Evolutionary conservation across 2,329 filamentous ascomycete genomes (phyloP).

Genomic region (Claviceps monticola): DNA sequence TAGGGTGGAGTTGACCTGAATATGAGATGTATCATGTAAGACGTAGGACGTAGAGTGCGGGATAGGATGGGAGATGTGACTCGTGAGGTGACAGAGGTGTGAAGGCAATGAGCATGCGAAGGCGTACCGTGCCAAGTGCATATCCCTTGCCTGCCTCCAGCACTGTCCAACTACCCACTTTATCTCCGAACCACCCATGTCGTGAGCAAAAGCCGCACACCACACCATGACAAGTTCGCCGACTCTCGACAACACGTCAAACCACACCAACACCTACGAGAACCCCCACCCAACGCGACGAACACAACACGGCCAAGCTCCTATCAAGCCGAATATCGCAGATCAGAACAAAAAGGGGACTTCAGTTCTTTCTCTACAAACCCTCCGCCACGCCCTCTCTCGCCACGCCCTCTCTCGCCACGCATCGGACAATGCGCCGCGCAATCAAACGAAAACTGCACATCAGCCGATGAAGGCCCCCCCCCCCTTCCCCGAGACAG

Average conservation of each 20-base stretch:
- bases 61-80: too few relatives aligned
- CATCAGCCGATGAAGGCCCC: constrained; percentile 17
- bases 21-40: too few relatives aligned
- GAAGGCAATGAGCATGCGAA: not conserved
- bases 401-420: not conserved
- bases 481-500: not conserved
- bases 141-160: not conserved
- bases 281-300: not conserved
- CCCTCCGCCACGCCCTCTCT: not conserved
- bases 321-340: not conserved
- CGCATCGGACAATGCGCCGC: constrained; percentile 16
- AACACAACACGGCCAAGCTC: not conserved
- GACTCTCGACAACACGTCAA: too few relatives aligned
- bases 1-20: too few relatives aligned
- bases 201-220: too few relatives aligned
- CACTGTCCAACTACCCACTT: too few relatives aligned
- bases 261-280: too few relatives aligned
- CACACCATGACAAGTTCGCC: too few relatives aligned
- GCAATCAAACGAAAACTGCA: constrained; percentile 7
- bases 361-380: too few relatives aligned
- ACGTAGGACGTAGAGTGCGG: too few relatives aligned
- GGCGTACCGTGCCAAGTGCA: not conserved
- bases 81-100: not conserved
- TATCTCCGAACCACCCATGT: too few relatives aligned
- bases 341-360: too few relatives aligned